Evolutionary conservation across 257 asterid genomes (phyloP).

Genomic region (Ilex aquifolium): DNA sequence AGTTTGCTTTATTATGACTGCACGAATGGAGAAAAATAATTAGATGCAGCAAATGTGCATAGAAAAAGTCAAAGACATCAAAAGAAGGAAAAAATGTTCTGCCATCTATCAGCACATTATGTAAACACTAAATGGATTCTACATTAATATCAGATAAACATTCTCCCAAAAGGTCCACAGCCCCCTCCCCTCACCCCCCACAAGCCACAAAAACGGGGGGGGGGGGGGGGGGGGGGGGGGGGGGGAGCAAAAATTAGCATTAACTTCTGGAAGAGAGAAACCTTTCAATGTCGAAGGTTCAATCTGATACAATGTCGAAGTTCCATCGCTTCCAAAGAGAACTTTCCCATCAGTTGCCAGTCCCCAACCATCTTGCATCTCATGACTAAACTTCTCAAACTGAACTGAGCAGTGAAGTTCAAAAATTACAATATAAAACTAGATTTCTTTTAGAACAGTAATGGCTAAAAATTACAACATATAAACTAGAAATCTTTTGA

Average conservation of each 20-base stretch:
- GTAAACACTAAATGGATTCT: background rate
- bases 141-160: background rate
- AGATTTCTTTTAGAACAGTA: too few relatives aligned
- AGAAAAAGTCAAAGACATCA: background rate
- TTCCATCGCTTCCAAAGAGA: slow-evolving; percentile 86
- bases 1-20: slow-evolving; percentile 52
- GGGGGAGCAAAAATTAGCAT: background rate
- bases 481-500: background rate
- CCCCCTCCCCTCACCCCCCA: too few relatives aligned
- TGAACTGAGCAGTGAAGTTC: slow-evolving; percentile 20
- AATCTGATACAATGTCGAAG: slow-evolving; percentile 75
- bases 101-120: background rate
- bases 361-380: slow-evolving; percentile 98
- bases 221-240: background rate
- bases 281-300: slow-evolving; percentile 69
- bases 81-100: background rate
- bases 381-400: slow-evolving; percentile 54
- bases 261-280: slow-evolving; percentile 20
- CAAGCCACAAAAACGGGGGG: background rate
- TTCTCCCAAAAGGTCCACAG: too few relatives aligned
- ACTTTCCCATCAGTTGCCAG: slow-evolving; percentile 78
- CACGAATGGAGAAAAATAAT: slow-evolving; percentile 10
- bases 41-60: background rate
- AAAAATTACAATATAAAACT: background rate
- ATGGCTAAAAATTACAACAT: background rate